Evolutionary conservation across 1,284 basidiomycete species (phyloP).

Genomic region (Ustilago cynodontis): DNA sequence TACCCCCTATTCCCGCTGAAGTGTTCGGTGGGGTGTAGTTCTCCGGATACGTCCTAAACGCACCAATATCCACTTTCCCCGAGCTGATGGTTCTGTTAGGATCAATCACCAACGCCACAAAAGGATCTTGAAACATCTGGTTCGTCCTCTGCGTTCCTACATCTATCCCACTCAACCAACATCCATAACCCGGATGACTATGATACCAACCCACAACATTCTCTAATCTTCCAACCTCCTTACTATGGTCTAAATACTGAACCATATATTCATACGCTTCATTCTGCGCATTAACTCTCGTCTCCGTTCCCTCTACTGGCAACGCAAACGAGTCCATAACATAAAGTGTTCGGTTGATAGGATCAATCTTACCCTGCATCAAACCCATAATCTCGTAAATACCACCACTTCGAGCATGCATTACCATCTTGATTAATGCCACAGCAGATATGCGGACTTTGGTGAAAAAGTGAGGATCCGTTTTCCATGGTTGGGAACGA

Average conservation of each 20-base stretch:
- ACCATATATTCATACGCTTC: slow-evolving; percentile 99
- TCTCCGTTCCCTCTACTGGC: slow-evolving; percentile 98
- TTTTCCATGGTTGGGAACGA: slow-evolving; percentile 83
- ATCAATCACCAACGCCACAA: slow-evolving; percentile 97
- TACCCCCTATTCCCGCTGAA: slow-evolving; percentile 70
- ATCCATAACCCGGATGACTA: slow-evolving; percentile 98
- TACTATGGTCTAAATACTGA: slow-evolving; percentile 83
- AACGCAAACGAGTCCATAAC: slow-evolving; percentile 93
- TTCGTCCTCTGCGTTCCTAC: slow-evolving; percentile 95
- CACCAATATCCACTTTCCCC: slow-evolving; percentile 98
- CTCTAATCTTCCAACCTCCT: slow-evolving; percentile 85
- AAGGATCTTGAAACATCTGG: slow-evolving; percentile 94
- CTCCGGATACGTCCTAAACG: slow-evolving; percentile 95
- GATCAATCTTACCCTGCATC: slow-evolving; percentile 96
- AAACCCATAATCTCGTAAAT: slow-evolving; percentile 99
- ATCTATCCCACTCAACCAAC: slow-evolving; percentile 98
- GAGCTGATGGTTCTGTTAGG: slow-evolving; percentile 97
- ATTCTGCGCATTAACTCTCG: slow-evolving; percentile 93
- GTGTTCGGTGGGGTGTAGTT: slow-evolving; percentile 73
- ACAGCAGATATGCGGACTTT: slow-evolving; percentile 93
- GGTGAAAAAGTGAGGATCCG: slow-evolving; percentile 92
- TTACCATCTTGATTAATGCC: slow-evolving; percentile 98
- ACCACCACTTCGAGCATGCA: slow-evolving; percentile 96
- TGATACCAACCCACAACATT: slow-evolving; percentile 99
- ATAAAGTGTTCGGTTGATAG: slow-evolving; percentile 82